phyloP scores from a whole-genome alignment of 176 grass and related monocot genomes.

The Metroxylon sagu region DNA sequence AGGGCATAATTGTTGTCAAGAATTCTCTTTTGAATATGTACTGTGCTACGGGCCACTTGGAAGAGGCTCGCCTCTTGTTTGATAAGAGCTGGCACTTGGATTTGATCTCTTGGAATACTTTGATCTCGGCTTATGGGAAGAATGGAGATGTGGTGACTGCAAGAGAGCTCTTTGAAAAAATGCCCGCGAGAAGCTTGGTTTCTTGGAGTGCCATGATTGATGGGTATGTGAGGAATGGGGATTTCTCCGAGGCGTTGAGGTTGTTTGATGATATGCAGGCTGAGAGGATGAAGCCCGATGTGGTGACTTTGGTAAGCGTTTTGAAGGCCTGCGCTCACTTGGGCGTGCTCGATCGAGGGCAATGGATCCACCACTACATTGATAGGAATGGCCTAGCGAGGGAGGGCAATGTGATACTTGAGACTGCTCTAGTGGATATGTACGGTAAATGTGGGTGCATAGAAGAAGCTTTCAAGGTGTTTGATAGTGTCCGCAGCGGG shows the following conservation, averaged over 20 bases:
- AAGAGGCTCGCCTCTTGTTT: slow-evolving; percentile 37
- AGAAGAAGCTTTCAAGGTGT: slow-evolving; percentile 37
- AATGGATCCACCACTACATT: slow-evolving; percentile 33
- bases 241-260: slow-evolving; percentile 28
- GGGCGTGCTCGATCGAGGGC: slow-evolving; percentile 31
- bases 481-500: slow-evolving; percentile 9
- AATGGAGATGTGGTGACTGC: slow-evolving; percentile 22
- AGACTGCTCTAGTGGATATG: slow-evolving; percentile 52
- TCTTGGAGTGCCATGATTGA: slow-evolving; percentile 55
- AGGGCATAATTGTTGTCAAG: slow-evolving; percentile 43
- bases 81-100: slow-evolving; percentile 24
- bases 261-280: slow-evolving; percentile 41
- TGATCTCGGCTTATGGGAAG: slow-evolving; percentile 41
- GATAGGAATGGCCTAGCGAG: slow-evolving; percentile 14
- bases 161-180: slow-evolving; percentile 39
- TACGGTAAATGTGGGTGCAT: slow-evolving; percentile 58
- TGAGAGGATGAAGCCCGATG: slow-evolving; percentile 29
- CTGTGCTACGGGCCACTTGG: slow-evolving; percentile 26
- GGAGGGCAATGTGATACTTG: slow-evolving; percentile 30
- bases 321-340: slow-evolving; percentile 50
- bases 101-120: slow-evolving; percentile 49
- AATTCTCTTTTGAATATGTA: slow-evolving; percentile 59
- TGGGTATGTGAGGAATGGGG: slow-evolving; percentile 13
- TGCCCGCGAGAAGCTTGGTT: slow-evolving; percentile 40
- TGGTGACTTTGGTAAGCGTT: slow-evolving; percentile 36